phyloP scores from a whole-genome alignment of 2,329 filamentous ascomycete species.

The Penicillium verrucosum region DNA sequence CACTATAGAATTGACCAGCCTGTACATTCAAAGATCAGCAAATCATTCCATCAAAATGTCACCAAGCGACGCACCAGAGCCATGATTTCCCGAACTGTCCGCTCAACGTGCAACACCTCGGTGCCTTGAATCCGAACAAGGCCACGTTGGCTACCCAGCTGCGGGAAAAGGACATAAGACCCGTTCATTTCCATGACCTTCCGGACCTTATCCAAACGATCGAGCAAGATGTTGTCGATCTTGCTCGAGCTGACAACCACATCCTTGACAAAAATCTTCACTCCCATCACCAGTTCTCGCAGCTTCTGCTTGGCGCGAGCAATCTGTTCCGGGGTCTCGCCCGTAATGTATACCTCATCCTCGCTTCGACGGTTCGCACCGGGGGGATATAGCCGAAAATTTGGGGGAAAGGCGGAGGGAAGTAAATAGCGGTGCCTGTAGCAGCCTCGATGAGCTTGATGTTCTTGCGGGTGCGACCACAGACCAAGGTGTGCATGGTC shows the following conservation, averaged over 20 bases:
- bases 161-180: conserved; percentile 88
- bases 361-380: conserved; percentile 78
- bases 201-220: conserved; percentile 89
- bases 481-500: conserved; percentile 85
- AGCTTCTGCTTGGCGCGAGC: conserved; percentile 86
- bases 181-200: conserved; percentile 98
- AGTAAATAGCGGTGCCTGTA: conserved; percentile 96
- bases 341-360: conserved; percentile 92
- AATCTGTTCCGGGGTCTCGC: conserved; percentile 79
- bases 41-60: not conserved
- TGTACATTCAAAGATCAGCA: conserved; percentile 33
- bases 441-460: conserved; percentile 96
- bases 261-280: conserved; percentile 87
- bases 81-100: conserved; percentile 95
- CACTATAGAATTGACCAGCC: conserved; percentile 97
- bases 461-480: conserved; percentile 90
- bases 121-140: conserved; percentile 87
- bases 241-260: conserved; percentile 86
- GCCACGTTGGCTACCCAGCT: conserved; percentile 78
- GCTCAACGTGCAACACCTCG: conserved; percentile 90
- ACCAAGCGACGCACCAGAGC: conserved; percentile 62
- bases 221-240: conserved; percentile 88
- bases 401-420: conserved; percentile 87
- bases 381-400: conserved; percentile 87
- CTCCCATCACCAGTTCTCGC: conserved; percentile 75